Conservation (phyloP, 2,329 filamentous ascomycete genomes). For the Diplodia intermedia region DNA sequence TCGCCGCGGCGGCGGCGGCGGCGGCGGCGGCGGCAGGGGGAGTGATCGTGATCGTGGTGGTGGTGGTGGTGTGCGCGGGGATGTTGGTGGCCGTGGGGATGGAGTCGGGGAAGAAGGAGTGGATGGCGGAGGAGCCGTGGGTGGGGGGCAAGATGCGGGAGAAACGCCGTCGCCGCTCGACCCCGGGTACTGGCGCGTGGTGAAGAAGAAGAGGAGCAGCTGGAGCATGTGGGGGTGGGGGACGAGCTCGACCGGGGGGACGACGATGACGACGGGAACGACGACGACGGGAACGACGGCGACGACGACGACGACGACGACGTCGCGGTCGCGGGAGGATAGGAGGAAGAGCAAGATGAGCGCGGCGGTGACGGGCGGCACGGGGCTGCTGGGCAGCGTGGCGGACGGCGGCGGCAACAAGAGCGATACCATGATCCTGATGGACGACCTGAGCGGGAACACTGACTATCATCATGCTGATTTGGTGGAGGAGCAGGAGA, state of each 20-base stretch:
- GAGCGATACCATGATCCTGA: constrained; percentile 21
- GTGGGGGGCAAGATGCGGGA: neutral
- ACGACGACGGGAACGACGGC: neutral
- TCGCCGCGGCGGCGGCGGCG: neutral
- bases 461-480: neutral
- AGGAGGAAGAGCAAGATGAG: neutral
- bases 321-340: neutral
- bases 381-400: neutral
- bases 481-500: neutral
- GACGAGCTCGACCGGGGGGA: neutral
- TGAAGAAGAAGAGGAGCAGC: neutral
- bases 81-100: neutral
- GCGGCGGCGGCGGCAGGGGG: too few species aligned
- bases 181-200: neutral
- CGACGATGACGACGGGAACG: neutral
- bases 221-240: constrained; percentile 9
- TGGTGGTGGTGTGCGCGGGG: too few species aligned
- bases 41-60: too few species aligned
- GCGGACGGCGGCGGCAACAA: neutral
- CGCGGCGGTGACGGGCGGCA: neutral
- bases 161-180: constrained; percentile 1
- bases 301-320: neutral
- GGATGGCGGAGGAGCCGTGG: neutral
- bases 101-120: too few species aligned
- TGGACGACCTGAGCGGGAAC: constrained; percentile 12